Evolutionary conservation across 2,329 filamentous ascomycete species (phyloP).

Genomic region (Fusarium pseudonygamai): DNA sequence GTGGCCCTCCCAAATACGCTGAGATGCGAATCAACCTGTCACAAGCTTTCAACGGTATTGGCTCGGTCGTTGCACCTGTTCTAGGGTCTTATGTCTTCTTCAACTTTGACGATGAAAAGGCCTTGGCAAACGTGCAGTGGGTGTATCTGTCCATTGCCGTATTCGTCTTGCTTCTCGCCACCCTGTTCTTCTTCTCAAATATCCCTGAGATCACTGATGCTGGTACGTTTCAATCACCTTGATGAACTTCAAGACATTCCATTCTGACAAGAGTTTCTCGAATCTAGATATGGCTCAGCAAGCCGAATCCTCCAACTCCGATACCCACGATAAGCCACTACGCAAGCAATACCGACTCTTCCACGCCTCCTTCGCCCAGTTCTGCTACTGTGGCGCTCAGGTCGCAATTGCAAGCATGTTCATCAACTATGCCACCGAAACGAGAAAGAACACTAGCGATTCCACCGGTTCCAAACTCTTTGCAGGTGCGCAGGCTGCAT

Average conservation of each 20-base stretch:
- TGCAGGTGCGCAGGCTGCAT: conserved; percentile 77
- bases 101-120: conserved; percentile 64
- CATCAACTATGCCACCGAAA: conserved; percentile 75
- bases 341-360: conserved; percentile 78
- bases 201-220: conserved; percentile 75
- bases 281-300: conserved; percentile 70
- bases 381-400: conserved; percentile 81
- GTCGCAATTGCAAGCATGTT: conserved; percentile 73
- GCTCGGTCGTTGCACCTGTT: conserved; percentile 76
- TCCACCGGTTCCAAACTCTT: conserved; percentile 71
- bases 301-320: conserved; percentile 62
- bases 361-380: conserved; percentile 79
- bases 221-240: conserved; percentile 38
- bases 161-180: conserved; percentile 74
- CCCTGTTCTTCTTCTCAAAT: conserved; percentile 70
- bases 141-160: conserved; percentile 78
- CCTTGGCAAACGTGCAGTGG: conserved; percentile 77
- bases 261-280: neutral
- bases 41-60: conserved; percentile 81
- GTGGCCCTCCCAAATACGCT: conserved; percentile 72
- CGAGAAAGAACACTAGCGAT: conserved; percentile 61
- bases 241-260: neutral
- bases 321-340: conserved; percentile 68
- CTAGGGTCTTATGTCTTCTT: conserved; percentile 80
- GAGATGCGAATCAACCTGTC: conserved; percentile 80